Conservation (phyloP, 768 basidiomycete species). For the Pleurotus djamor region DNA sequence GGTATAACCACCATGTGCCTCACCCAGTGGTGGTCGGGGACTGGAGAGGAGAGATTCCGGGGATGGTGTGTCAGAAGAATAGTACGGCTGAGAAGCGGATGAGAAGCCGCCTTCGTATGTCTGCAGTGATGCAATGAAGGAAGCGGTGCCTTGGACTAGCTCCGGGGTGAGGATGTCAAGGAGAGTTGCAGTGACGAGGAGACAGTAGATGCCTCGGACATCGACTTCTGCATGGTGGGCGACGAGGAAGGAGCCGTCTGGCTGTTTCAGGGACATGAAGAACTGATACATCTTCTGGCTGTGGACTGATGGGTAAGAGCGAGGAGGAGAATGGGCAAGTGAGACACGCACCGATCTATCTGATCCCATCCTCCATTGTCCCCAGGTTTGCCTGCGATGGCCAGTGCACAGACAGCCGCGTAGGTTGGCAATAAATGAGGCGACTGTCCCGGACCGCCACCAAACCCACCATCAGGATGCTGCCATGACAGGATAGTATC, state of each 20-base stretch:
- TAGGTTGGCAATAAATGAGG: conserved; percentile 91
- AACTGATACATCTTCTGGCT: conserved; percentile 82
- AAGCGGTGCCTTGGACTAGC: conserved; percentile 70
- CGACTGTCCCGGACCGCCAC: conserved; percentile 87
- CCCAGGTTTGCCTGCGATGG: conserved; percentile 76
- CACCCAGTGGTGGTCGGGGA: conserved; percentile 80
- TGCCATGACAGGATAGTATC: conserved; percentile 81
- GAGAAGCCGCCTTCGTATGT: conserved; percentile 98
- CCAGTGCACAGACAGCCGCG: conserved; percentile 80
- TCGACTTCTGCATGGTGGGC: conserved; percentile 89
- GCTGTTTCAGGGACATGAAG: conserved; percentile 89
- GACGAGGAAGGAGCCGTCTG: conserved; percentile 92
- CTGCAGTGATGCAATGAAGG: conserved; percentile 87
- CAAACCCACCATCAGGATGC: conserved; percentile 87
- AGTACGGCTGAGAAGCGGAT: conserved; percentile 72
- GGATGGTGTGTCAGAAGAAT: conserved; percentile 23
- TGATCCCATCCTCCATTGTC: conserved; percentile 81
- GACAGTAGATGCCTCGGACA: conserved; percentile 94
- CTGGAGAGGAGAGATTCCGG: conserved; percentile 28
- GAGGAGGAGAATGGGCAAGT: background rate
- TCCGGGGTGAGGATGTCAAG: conserved; percentile 89
- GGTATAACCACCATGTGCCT: conserved; percentile 98
- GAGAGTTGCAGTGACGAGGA: conserved; percentile 79
- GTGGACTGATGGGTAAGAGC: background rate
- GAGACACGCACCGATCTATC: conserved; percentile 64